Evolutionary conservation across 1,139 yeast species (phyloP).

Genomic region (Lodderomyces parapsilosis): DNA sequence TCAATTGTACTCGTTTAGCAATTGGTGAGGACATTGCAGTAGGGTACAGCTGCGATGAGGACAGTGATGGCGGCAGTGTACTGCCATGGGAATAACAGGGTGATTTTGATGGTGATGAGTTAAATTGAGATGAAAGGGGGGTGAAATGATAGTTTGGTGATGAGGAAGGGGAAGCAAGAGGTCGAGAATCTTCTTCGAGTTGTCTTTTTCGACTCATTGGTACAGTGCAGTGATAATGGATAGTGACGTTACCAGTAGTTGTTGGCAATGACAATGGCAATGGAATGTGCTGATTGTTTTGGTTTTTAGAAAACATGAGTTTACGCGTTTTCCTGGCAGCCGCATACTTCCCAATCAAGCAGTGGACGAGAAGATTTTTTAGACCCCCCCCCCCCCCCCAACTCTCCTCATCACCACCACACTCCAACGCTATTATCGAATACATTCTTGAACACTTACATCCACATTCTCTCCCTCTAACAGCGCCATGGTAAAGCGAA

Average conservation of each 20-base stretch:
- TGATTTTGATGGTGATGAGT: not conserved
- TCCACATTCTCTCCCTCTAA: not conserved
- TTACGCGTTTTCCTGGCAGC: too few relatives aligned
- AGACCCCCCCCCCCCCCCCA: too few relatives aligned
- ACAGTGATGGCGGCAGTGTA: not conserved
- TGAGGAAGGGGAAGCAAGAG: not conserved
- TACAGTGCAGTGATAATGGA: not conserved
- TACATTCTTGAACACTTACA: not conserved
- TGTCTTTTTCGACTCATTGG: slow-evolving; percentile 1
- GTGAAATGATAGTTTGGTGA: not conserved
- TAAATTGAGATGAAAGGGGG: not conserved
- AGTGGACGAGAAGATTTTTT: too few relatives aligned
- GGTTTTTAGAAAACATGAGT: too few relatives aligned
- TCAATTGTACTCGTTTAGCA: slow-evolving; percentile 20
- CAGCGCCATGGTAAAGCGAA: slow-evolving; percentile 10
- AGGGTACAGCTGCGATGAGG: too few relatives aligned
- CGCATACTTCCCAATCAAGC: too few relatives aligned
- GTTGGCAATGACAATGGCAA: not conserved
- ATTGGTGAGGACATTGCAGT: not conserved
- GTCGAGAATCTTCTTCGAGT: not conserved
- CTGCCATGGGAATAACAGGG: not conserved
- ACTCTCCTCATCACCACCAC: too few relatives aligned
- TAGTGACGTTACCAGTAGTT: slow-evolving; percentile 2
- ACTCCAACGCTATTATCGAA: too few relatives aligned
- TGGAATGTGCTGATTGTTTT: too few relatives aligned